Base-by-base conservation (phyloP, 2,329 filamentous ascomycete species). In the Elsinoe arachidis region DNA sequence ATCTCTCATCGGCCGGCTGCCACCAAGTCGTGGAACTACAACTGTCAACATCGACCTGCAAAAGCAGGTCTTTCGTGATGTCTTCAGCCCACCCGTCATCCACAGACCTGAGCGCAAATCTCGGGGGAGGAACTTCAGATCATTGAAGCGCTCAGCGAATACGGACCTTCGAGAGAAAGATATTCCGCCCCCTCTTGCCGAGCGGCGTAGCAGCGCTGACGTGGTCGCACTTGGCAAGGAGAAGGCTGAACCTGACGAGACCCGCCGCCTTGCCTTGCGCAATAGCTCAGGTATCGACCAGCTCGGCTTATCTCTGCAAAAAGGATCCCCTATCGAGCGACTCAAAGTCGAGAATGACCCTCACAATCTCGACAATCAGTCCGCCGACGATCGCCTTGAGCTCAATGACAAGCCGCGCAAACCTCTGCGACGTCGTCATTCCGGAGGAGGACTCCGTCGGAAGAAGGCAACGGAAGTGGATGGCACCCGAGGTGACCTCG, bases 31-130 rank as follows among this genome's bases (percentile, higher is more conserved):
- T 91, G 91, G 92, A 6, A 90, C 90, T 14, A 96, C 91, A 0
- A 91, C 87, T 19, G 88, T 96, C 59, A 97, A 97, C 68, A 87
- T 88, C 65, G 84, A 86, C 59, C 73, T 97, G 38, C 86, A 91
- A 59, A 92, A 95, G 68, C 89, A 95, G 69, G 90, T 96, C 0
- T 86, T 96, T 67, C 88, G 90, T 38, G 91, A 96, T 68, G 92
- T 92, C 0, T 96, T 96, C 66, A 77, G 90, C 43, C 89, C 90
- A 59, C 87, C 90, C 55, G 84, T 87, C 0, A 87, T 96, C 60
- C 85, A 88, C 64, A 88, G 91, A 64, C 85, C 87, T 60, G 85
- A 90, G 60, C 84, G 86, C 33, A 81, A 82, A 60, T 86, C 87
- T 17, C 77, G 79, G 15, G 81, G 84, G 41, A 83, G 87, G 65